phyloP scores from a whole-genome alignment of 164 flowering plant species.

The Berberis vulgaris region DNA sequence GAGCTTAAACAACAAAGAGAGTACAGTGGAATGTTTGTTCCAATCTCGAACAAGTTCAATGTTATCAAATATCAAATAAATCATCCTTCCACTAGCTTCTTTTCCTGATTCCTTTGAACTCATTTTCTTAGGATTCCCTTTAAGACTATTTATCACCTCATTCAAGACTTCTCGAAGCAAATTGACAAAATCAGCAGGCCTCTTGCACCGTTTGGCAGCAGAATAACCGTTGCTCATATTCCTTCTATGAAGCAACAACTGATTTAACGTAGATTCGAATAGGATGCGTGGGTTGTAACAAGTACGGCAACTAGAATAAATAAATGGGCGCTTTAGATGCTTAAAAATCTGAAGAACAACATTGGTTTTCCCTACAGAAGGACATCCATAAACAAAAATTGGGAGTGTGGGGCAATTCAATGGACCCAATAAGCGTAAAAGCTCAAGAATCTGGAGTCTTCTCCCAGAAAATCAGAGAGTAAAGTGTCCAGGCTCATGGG shows the following conservation, averaged over 20 bases:
- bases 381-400: constrained; percentile 63
- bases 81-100: constrained; percentile 46
- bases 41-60: constrained; percentile 72
- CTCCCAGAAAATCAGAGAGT: constrained; percentile 58
- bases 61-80: constrained; percentile 76
- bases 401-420: constrained; percentile 63
- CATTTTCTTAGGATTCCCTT: constrained; percentile 23
- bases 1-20: constrained; percentile 62
- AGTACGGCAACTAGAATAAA: constrained; percentile 67
- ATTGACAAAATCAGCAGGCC: constrained; percentile 72
- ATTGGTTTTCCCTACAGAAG: constrained; percentile 86
- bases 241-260: constrained; percentile 59
- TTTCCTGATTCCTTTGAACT: constrained; percentile 22
- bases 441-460: constrained; percentile 45
- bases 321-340: constrained; percentile 79
- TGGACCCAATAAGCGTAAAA: constrained; percentile 63
- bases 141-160: constrained; percentile 30
- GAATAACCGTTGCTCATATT: constrained; percentile 46
- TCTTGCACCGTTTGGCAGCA: constrained; percentile 75
- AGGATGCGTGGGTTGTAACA: constrained; percentile 70
- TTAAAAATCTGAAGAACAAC: constrained; percentile 48
- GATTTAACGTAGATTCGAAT: constrained; percentile 77
- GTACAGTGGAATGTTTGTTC: constrained; percentile 63
- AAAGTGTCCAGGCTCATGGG: constrained; percentile 40
- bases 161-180: constrained; percentile 57